Evolutionary conservation across 1,139 yeast genomes (phyloP), one percentile per base, ranked within the genome.

Genomic region (Nematodospora anomalae): DNA sequence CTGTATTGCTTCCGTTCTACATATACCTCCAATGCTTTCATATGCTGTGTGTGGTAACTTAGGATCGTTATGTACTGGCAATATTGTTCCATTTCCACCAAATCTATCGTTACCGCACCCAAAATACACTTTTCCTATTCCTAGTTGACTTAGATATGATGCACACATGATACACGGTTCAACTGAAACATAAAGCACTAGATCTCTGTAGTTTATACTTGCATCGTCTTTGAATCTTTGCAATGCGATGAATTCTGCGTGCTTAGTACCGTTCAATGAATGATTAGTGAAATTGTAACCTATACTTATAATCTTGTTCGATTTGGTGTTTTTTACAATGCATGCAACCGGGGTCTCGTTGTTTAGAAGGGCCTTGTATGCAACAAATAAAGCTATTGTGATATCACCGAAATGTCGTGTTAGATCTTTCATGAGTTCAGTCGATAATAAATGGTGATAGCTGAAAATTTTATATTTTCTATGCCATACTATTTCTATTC

Each of bases 101-200:
- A 92, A 92, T 35, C 98, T 64, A 47, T 92, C 97, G 56, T 92
- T 92, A 0, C 89, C 94, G 55, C 97, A 90, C 0, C 98, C 97
- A 53, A 85, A 92, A 30, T 81, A 79, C 2, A 90, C 96, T 28
- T 69, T 67, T 15, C 78, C 64, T 13, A 92, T 78, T 1, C 85
- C 83, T 24, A 90, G 58, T 52, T 92, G 98, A 39, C 92, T 75
- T 35, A 92, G 62, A 2, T 96, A 92, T 20, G 95, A 82, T 0
- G 97, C 97, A 65, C 99, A 92, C 99, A 92, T 92, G 8, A 94
- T 83, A 58, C 99, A 92, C 0, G 99, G 99, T 58, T 92, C 99
- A 1, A 92, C 97, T 0, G 97, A 88, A 16, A 92, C 99, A 58
- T 89, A 92, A 13, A 92, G 67, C 23, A 79, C 79, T 12, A 43